Base-by-base conservation (phyloP, 1,284 basidiomycete genomes). In the Stygiomarasmius scandens region DNA sequence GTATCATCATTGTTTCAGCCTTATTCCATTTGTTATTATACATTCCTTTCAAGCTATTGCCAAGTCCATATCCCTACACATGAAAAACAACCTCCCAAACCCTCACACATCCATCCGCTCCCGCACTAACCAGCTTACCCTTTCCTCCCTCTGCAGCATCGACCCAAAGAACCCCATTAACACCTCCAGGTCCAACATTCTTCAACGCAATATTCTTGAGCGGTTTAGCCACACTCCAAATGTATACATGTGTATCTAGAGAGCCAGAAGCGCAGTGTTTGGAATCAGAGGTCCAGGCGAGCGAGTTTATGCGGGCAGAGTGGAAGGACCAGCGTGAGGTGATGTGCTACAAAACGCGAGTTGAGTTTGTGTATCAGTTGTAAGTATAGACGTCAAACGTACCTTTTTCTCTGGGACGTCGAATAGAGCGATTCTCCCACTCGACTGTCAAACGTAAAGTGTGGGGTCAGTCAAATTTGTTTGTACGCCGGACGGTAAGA, bases 251-350 rank as follows among this genome's bases (percentile, higher is more conserved):
- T 25, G 95, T 96, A 70, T 99, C 96, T 36, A 96, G 81, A 9
- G 93, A 93, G 14, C 89, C 94, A 8, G 93, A 95, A 2, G 89
- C 94, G 59, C 92, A 85, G 65, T 95, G 84, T 64, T 79, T 79
- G 2, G 87, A 87, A 65, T 92, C 87, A 1, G 83, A 70, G 2
- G 90, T 89, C 85, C 91, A 98, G 0, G 84, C 77, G 14, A 98
- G 80, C 16, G 90, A 85, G 64, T 90, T 84, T 58, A 98, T 84
- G 20, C 93, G 86, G 0, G 85, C 93, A 2, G 87, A 83, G 74
- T 99, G 96, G 79, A 90, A 90, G 3, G 92, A 86, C 96, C 96
- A 98, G 54, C 87, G 86, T 3, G 83, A 78, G 29, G 90, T 92
- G 51, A 89, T 73, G 54, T 82, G 66, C 84, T 88, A 62, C 2